Base-by-base conservation (phyloP, 768 basidiomycete genomes). In the Hydnomerulius pinastri region DNA sequence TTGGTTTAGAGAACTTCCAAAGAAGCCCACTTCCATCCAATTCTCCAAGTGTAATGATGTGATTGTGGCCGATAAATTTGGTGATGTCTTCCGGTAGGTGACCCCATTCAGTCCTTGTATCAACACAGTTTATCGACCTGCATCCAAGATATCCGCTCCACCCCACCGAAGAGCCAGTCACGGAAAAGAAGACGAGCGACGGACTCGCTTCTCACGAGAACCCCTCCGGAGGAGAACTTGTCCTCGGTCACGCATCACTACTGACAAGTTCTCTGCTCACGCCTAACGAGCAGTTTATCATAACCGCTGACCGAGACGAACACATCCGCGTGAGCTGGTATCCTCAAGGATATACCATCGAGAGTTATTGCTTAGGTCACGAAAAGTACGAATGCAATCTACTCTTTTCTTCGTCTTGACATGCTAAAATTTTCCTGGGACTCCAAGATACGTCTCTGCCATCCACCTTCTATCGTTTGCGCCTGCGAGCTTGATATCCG, bases 241-340 rank as follows among this genome's bases (percentile, higher is more conserved):
- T 94, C 32, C 74, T 96, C 0, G 96, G 97, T 8, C 97, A 99
- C 63, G 83, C 88, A 1, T 97, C 94, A 11, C 81, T 92, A 35
- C 69, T 98, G 50, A 96, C 87, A 10, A 69, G 78, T 1, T 86
- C 89, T 66, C 60, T 86, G 37, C 79, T 96, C 47, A 79, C 85
- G 0, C 64, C 68, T 0, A 85, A 90, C 61, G 83, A 86, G 58
- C 77, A 76, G 45, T 85, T 78, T 62, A 85, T 99, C 60, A 78
- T 98, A 55, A 92, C 93, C 0, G 87, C 92, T 0, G 97, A 98
- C 63, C 74, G 97, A 38, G 97, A 99, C 62, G 97, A 98, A 65
- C 97, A 98, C 63, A 87, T 99, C 43, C 78, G 97, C 46, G 80
- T 96, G 13, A 94, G 90, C 61, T 82, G 90, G 81, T 98, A 80